Conservation (phyloP, 2,329 filamentous ascomycete species). For the Fusarium sp. region DNA sequence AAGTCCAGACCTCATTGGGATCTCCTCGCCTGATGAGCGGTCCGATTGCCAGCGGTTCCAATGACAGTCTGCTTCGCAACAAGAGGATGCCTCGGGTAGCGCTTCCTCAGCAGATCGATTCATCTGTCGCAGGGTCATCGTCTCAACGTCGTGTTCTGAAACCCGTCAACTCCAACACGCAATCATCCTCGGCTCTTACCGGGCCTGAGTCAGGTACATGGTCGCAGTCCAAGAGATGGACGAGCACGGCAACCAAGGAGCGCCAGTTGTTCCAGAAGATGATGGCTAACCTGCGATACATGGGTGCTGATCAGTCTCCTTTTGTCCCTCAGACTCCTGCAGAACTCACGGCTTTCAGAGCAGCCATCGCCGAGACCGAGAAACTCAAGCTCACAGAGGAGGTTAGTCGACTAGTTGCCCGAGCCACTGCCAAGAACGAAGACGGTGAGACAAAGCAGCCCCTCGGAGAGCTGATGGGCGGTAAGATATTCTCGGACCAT, state of each 20-base stretch:
- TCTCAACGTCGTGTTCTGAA: slow-evolving; percentile 13
- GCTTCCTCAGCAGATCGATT: background rate
- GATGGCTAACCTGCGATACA: slow-evolving; percentile 48
- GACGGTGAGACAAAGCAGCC: slow-evolving; percentile 2
- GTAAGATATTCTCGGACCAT: slow-evolving; percentile 42
- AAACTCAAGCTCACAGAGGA: slow-evolving; percentile 39
- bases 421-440: slow-evolving; percentile 24
- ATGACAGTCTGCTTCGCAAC: background rate
- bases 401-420: slow-evolving; percentile 37
- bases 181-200: background rate
- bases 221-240: slow-evolving; percentile 54
- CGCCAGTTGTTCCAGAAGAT: slow-evolving; percentile 50
- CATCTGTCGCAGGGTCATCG: slow-evolving; percentile 12
- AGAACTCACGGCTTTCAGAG: slow-evolving; percentile 48
- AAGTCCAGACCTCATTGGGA: slow-evolving; percentile 15
- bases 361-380: slow-evolving; percentile 42
- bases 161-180: slow-evolving; percentile 14
- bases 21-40: background rate
- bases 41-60: background rate
- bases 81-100: background rate
- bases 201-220: slow-evolving; percentile 43
- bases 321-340: slow-evolving; percentile 49
- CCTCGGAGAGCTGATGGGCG: slow-evolving; percentile 39
- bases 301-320: slow-evolving; percentile 51
- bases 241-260: slow-evolving; percentile 48